A percentile compares a stretch with the other conserved stretches of the same genome.
Evolutionary conservation across 257 asterid species (phyloP).

Genomic region (Thymus quinquecostatus): DNA sequence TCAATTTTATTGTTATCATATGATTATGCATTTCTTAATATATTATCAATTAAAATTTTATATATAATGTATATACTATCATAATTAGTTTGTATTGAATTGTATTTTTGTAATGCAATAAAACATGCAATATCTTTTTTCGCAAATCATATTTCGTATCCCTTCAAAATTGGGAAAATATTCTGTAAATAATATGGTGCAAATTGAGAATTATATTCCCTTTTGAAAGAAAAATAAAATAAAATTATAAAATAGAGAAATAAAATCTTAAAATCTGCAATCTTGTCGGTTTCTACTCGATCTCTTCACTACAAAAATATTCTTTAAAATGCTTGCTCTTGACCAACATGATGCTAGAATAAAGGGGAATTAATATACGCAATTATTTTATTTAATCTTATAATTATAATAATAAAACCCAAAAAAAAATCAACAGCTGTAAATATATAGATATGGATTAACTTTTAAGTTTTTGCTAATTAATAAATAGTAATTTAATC

Average conservation of each 20-base stretch:
- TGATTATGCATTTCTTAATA: not conserved
- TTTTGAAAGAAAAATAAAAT: not conserved
- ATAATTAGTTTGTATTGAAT: not conserved
- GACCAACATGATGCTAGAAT: conserved; percentile 26
- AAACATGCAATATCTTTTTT: not conserved
- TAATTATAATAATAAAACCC: not conserved
- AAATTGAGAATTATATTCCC: not conserved
- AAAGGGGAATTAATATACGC: conserved; percentile 11
- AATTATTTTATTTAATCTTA: not conserved
- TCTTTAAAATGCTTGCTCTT: not conserved
- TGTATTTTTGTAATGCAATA: not conserved
- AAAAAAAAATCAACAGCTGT: not conserved
- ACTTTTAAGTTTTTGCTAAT: conserved; percentile 7
- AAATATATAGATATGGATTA: not conserved
- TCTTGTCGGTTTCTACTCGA: conserved; percentile 27
- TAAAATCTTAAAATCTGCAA: not conserved
- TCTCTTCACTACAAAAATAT: conserved; percentile 24
- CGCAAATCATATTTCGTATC: not conserved
- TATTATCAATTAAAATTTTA: not conserved
- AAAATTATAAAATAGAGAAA: not conserved
- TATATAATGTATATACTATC: not conserved
- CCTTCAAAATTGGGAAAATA: not conserved
- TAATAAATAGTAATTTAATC: not conserved
- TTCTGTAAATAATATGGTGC: not conserved
- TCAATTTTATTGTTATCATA: not conserved